Conservation (phyloP, 257 asterid species). For the Dorcoceras hygrometricum region DNA sequence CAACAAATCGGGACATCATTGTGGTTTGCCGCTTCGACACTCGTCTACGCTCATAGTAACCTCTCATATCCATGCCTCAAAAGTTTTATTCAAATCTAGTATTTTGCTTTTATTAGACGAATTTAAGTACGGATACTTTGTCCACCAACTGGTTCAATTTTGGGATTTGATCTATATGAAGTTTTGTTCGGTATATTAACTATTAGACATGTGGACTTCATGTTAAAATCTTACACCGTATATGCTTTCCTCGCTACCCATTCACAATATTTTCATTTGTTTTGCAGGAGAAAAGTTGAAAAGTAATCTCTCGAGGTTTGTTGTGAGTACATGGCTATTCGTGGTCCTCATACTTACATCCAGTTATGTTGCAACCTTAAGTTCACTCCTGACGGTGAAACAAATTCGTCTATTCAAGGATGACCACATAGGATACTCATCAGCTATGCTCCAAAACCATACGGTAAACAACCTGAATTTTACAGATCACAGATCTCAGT, state of each 20-base stretch:
- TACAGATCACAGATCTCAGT: conserved; percentile 17
- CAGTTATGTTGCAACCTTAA: conserved; percentile 45
- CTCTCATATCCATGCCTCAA: conserved; percentile 9
- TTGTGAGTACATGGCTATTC: conserved; percentile 42
- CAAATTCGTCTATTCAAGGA: conserved; percentile 28
- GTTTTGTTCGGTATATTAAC: too few species aligned
- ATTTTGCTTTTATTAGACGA: too few species aligned
- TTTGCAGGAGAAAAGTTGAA: conserved; percentile 41
- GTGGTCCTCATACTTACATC: conserved; percentile 48
- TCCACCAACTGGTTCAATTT: background rate
- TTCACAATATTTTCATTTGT: too few species aligned
- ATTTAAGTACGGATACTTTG: too few species aligned
- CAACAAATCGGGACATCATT: conserved; percentile 37
- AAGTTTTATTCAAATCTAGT: too few species aligned
- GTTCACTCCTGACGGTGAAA: conserved; percentile 43
- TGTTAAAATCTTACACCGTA: too few species aligned
- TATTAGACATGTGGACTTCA: too few species aligned
- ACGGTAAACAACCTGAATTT: conserved; percentile 25
- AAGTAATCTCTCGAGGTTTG: conserved; percentile 43
- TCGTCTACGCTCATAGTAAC: conserved; percentile 45
- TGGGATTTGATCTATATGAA: too few species aligned
- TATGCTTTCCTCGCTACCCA: too few species aligned
- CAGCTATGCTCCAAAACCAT: conserved; percentile 14
- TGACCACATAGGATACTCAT: conserved; percentile 30
- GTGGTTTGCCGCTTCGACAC: conserved; percentile 39